Evolutionary conservation across 148 eudicot genomes (phyloP).

Genomic region (Dysphania ambrosioides): DNA sequence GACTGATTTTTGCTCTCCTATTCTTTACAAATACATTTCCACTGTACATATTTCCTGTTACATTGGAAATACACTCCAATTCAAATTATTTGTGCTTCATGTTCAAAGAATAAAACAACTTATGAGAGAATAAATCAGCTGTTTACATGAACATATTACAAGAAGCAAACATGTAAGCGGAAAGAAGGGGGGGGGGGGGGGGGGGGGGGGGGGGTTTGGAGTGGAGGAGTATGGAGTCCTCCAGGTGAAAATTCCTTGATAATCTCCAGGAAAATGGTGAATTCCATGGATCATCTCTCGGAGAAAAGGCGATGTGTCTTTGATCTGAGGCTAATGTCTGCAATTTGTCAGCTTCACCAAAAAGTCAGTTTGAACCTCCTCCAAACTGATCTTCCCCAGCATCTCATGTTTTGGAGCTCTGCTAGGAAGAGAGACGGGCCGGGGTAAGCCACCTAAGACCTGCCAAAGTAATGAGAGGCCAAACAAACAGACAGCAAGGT

Average conservation of each 20-base stretch:
- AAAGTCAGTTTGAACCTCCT: slow-evolving; percentile 54
- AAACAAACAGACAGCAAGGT: not conserved
- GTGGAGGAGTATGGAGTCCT: too few relatives aligned
- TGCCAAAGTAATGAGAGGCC: slow-evolving; percentile 31
- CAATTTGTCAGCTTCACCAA: not conserved
- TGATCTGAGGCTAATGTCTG: not conserved
- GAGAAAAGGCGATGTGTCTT: not conserved
- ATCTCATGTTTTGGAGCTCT: slow-evolving; percentile 80
- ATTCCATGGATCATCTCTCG: too few relatives aligned
- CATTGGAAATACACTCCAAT: not conserved
- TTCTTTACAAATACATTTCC: not conserved
- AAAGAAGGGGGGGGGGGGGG: not conserved
- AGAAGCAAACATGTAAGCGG: too few relatives aligned
- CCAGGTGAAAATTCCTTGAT: not conserved
- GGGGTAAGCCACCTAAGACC: slow-evolving; percentile 78
- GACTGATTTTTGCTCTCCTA: not conserved
- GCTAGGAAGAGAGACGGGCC: slow-evolving; percentile 83
- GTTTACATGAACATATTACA: not conserved
- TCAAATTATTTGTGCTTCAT: not conserved
- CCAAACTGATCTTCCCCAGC: slow-evolving; percentile 84
- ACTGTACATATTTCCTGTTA: too few relatives aligned
- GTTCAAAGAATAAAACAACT: not conserved
- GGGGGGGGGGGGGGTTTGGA: not conserved
- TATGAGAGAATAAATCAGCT: not conserved
- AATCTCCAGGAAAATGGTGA: too few relatives aligned